These are phyloP conservation scores for Chytriomyces hyalinus DNA, from an alignment of 192 early-diverging fungal species.

Conservation along the genomic window DNA sequence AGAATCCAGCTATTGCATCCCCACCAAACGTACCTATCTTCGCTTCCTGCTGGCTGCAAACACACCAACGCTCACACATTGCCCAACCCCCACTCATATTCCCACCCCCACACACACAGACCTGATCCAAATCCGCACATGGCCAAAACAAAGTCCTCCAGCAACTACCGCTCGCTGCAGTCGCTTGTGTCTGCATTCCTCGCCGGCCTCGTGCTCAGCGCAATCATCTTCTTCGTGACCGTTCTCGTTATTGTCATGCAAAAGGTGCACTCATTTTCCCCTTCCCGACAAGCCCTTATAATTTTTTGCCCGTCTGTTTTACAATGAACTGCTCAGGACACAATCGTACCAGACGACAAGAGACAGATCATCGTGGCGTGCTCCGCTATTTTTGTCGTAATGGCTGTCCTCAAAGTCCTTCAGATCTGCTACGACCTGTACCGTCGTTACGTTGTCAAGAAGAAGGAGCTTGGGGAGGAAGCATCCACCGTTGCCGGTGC, in stretches of 20 bases:
- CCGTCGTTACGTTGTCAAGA: background rate
- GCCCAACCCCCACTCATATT: too few relatives aligned
- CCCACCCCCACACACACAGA: too few relatives aligned
- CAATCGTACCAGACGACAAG: slow-evolving; percentile 7
- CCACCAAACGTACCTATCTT: too few relatives aligned
- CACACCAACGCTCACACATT: too few relatives aligned
- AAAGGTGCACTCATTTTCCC: too few relatives aligned
- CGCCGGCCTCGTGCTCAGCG: background rate
- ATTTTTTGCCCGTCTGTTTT: too few relatives aligned
- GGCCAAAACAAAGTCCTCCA: background rate
- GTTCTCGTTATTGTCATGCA: slow-evolving; percentile 6
- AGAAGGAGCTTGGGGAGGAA: background rate
- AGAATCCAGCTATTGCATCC: too few relatives aligned
- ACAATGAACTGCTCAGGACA: background rate
- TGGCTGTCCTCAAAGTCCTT: background rate
- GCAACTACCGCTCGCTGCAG: background rate
- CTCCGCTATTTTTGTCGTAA: slow-evolving; percentile 6
- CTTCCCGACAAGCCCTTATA: too few relatives aligned
- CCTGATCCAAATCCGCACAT: too few relatives aligned
- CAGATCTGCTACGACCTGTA: background rate
- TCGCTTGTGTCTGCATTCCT: slow-evolving; percentile 5
- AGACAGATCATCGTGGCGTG: background rate
- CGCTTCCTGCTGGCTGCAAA: too few relatives aligned
- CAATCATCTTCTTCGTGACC: slow-evolving; percentile 6
- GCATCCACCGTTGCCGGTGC: background rate